phyloP scores from a whole-genome alignment of 2,329 filamentous ascomycete genomes.

The Aspergillus viridinutans region DNA sequence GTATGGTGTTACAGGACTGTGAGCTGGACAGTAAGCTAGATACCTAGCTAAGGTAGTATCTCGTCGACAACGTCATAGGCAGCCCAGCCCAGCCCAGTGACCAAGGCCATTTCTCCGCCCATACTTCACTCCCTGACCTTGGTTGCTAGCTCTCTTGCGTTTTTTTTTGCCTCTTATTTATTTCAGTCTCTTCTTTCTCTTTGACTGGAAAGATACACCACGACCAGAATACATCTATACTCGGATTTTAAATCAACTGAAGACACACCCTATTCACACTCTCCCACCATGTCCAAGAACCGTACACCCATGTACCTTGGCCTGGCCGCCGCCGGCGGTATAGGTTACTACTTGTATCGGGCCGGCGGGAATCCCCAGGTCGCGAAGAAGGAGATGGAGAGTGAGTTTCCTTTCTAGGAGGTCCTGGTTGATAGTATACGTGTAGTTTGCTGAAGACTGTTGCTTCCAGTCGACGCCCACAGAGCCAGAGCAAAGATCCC shows the following conservation, averaged over 20 bases:
- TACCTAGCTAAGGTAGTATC: neutral
- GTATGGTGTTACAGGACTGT: neutral
- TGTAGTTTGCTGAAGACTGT: neutral
- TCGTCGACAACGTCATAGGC: slow-evolving; percentile 15
- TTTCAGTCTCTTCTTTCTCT: neutral
- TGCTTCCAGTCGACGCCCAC: slow-evolving; percentile 66
- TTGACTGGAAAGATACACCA: neutral
- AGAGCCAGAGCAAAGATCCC: slow-evolving; percentile 65
- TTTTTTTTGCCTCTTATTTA: neutral
- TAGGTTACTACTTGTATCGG: slow-evolving; percentile 87
- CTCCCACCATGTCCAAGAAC: slow-evolving; percentile 32
- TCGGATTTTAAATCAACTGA: neutral
- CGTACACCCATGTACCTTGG: slow-evolving; percentile 40
- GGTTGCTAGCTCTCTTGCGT: neutral
- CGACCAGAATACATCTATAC: neutral
- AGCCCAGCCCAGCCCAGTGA: neutral
- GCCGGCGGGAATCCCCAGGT: slow-evolving; percentile 76
- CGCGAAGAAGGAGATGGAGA: slow-evolving; percentile 82
- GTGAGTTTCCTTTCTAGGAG: slow-evolving; percentile 48
- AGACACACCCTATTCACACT: slow-evolving; percentile 4
- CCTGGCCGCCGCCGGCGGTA: slow-evolving; percentile 60
- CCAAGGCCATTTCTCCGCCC: neutral
- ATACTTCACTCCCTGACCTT: neutral
- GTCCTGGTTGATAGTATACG: neutral
- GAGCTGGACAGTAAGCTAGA: neutral